These are phyloP conservation scores for Miscanthus sacchariflorus DNA, from an alignment of 202 grass and related monocot genomes.

Conservation along the genomic window DNA sequence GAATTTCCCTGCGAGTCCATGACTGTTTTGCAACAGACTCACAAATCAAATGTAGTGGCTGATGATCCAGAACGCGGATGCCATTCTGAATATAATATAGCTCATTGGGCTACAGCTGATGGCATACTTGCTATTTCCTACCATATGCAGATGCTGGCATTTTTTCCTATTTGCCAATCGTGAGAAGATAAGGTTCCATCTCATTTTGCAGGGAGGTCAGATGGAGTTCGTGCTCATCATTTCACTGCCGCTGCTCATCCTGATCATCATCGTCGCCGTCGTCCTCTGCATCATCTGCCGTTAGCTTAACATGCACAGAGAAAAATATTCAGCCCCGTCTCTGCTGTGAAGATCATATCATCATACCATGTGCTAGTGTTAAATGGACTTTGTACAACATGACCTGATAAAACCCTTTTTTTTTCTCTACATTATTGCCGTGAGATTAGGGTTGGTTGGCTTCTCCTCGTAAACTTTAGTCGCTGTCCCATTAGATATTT, in stretches of 20 bases:
- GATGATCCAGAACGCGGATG: not conserved
- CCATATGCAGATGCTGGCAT: no score
- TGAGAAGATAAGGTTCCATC: not conserved
- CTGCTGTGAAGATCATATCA: not conserved
- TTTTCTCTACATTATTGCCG: not conserved
- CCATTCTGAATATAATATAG: not conserved
- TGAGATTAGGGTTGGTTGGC: constrained; percentile 24
- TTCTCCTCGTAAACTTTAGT: no score
- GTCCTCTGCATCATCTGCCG: constrained; percentile 71
- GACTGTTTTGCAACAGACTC: no score
- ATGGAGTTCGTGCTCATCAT: constrained; percentile 87
- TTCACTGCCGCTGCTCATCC: constrained; percentile 73
- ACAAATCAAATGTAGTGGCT: not conserved
- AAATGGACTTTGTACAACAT: constrained; percentile 32
- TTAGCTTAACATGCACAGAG: not conserved
- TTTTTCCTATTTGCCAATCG: no score
- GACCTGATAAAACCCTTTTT: not conserved
- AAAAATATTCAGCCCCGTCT: not conserved
- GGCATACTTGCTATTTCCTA: no score
- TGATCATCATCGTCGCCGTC: constrained; percentile 59
- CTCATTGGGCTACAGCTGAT: no score
- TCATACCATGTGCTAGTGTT: constrained; percentile 7
- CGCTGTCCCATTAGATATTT: no score
- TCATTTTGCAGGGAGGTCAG: constrained; percentile 32
- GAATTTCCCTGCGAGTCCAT: not conserved